These are phyloP conservation scores for Lasiodiplodia theobromae DNA, from an alignment of 2,329 filamentous ascomycete species.

Conservation along the genomic window DNA sequence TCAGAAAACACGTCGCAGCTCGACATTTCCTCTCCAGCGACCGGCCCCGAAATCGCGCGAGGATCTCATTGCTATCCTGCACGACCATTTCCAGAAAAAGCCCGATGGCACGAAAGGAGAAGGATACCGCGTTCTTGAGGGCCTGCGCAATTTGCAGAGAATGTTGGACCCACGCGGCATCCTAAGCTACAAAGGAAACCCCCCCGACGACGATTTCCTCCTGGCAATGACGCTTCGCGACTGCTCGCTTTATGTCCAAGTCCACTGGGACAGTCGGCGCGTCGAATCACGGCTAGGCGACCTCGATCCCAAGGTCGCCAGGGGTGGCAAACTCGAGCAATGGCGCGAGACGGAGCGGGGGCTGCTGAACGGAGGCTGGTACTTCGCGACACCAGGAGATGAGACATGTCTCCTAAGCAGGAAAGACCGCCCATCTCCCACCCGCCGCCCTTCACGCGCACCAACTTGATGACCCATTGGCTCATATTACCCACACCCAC, in stretches of 20 bases:
- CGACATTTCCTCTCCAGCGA: constrained; percentile 15
- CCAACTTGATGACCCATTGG: constrained; percentile 14
- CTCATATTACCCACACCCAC: constrained; percentile 6
- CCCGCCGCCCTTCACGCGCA: constrained; percentile 17
- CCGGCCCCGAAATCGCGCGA: constrained; percentile 13
- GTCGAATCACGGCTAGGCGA: constrained; percentile 55
- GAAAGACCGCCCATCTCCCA: constrained; percentile 12
- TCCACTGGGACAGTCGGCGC: constrained; percentile 33
- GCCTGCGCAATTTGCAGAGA: constrained; percentile 47
- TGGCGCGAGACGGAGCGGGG: constrained; percentile 25
- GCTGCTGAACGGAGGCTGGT: constrained; percentile 23
- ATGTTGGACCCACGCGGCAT: constrained; percentile 49
- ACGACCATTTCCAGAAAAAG: constrained; percentile 36
- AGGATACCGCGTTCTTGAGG: constrained; percentile 46
- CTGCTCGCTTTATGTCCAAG: constrained; percentile 53
- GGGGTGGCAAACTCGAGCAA: constrained; percentile 28
- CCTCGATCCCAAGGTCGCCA: constrained; percentile 52
- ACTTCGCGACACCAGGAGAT: constrained; percentile 8
- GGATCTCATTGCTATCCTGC: constrained; percentile 32
- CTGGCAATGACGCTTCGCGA: constrained; percentile 58
- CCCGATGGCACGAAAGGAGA: constrained; percentile 34
- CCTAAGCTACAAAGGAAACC: constrained; percentile 31
- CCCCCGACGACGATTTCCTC: constrained; percentile 34
- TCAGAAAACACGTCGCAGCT: constrained; percentile 4
- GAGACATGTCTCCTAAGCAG: constrained; percentile 30